Evolutionary conservation across 148 eudicot genomes (phyloP), one percentile per base, ranked within the genome.

Genomic region (Camellia sinensis): DNA sequence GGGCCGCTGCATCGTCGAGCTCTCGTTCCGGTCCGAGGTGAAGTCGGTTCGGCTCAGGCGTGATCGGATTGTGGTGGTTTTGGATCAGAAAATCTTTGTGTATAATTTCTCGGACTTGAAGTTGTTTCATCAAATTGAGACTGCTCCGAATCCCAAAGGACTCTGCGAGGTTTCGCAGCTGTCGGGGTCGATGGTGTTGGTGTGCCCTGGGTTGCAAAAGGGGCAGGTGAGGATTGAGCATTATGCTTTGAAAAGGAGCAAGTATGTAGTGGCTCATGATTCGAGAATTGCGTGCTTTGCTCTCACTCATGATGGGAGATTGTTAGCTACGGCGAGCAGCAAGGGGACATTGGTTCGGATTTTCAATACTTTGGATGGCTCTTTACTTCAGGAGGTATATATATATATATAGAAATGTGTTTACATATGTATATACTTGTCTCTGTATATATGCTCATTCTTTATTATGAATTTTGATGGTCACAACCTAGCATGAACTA

Each of bases 191-290:
- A 71, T 82, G 70, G 95, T 93, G n/a, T 48, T 93, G 73, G 93
- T 88, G 21, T 90, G 89, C 50, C 90, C 86, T 6, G 97, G 95
- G 13, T 75, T 89, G 85, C 92, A 83, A 67, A 90, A 87, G 85
- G 97, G 97, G 46, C 92, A 93, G 78, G 84, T 93, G 68, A 89
- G 97, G 78, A 85, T 93, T 74, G 95, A 91, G 88, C 89, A 89
- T 87, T 93, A 89, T 14, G 89, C 80, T 0, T 79, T 80, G 11
- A 87, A 86, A 73, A 79, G 84, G 87, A 90, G 93, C 14, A 93
- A 85, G 87, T 87, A 89, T 72, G 79, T 93, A 13, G 60, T 78
- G 84, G 93, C 95, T 12, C 97, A 93, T 83, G 91, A 89, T 87
- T 91, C 97, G 1, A 84, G 84, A 72, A 79, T 93, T 74, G 85